These are phyloP conservation scores for Exserohilum rostratum DNA, from an alignment of 2,329 filamentous ascomycete species.

Conservation along the genomic window DNA sequence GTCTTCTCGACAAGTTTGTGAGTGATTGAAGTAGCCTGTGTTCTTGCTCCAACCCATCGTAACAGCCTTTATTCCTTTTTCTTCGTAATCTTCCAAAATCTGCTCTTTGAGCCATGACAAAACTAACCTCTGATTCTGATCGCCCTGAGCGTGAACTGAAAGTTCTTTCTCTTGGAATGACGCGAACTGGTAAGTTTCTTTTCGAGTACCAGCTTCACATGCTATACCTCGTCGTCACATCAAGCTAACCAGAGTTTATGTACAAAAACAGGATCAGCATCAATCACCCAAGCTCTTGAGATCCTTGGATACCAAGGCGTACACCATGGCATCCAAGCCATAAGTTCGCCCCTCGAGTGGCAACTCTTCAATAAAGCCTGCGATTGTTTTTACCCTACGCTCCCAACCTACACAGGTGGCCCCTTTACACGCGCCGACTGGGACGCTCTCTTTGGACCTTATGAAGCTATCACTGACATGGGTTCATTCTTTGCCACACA, in stretches of 20 bases:
- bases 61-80: not conserved
- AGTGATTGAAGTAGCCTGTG: not conserved
- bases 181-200: constrained; percentile 6
- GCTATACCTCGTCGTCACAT: not conserved
- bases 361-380: constrained; percentile 4
- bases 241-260: not conserved
- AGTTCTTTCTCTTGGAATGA: constrained; percentile 7
- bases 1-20: no score
- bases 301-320: constrained; percentile 8
- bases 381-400: constrained; percentile 6
- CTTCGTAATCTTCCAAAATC: not conserved
- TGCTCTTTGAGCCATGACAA: not conserved
- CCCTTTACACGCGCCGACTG: constrained; percentile 48
- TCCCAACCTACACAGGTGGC: constrained; percentile 3
- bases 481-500: constrained; percentile 27
- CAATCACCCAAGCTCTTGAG: constrained; percentile 9
- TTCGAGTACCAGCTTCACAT: not conserved
- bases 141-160: constrained; percentile 9
- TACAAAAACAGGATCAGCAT: constrained; percentile 6
- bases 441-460: constrained; percentile 54
- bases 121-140: not conserved
- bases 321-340: constrained; percentile 8
- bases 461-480: constrained; percentile 40
- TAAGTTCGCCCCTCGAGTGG: constrained; percentile 10
- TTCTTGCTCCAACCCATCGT: not conserved